phyloP scores from a whole-genome alignment of 164 flowering plant genomes.

The Magnolia officinalis region DNA sequence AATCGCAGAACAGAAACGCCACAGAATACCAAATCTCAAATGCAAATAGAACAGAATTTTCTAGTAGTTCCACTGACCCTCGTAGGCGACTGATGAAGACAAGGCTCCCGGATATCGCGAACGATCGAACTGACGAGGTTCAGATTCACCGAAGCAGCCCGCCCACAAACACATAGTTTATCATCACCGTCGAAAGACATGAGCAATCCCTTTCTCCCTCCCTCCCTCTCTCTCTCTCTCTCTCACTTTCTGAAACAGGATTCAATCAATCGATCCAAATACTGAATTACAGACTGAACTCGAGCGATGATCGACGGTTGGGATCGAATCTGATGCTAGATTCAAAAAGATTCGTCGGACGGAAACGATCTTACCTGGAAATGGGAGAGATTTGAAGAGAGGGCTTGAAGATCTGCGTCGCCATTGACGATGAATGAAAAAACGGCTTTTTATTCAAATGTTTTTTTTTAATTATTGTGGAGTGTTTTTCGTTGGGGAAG shows the following conservation, averaged over 20 bases:
- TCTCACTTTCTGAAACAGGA: constrained; percentile 10
- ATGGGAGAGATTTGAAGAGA: constrained; percentile 8
- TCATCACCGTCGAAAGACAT: constrained; percentile 54
- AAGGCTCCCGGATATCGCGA: constrained; percentile 79
- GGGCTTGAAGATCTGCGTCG: constrained; percentile 14
- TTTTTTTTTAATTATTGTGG: background rate
- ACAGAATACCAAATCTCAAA: background rate
- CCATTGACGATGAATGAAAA: constrained; percentile 10
- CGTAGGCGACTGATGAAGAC: constrained; percentile 62
- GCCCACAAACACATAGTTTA: constrained; percentile 73
- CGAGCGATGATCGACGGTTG: too few species aligned
- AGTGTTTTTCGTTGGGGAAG: background rate
- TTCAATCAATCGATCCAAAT: background rate
- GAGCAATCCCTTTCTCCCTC: constrained; percentile 12
- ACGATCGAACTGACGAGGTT: constrained; percentile 58
- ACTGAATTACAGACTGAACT: background rate
- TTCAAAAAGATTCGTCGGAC: background rate
- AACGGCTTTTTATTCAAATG: background rate
- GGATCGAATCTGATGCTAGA: background rate
- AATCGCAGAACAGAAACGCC: background rate
- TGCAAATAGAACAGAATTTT: background rate
- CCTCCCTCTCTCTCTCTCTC: background rate
- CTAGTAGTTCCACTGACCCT: constrained; percentile 38
- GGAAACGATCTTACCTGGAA: constrained; percentile 11
- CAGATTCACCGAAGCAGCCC: constrained; percentile 40